Percentiles rank a stretch among this genome's conserved stretches.
phyloP scores from a whole-genome alignment of 148 eudicot species.

The Fagopyrum tataricum region DNA sequence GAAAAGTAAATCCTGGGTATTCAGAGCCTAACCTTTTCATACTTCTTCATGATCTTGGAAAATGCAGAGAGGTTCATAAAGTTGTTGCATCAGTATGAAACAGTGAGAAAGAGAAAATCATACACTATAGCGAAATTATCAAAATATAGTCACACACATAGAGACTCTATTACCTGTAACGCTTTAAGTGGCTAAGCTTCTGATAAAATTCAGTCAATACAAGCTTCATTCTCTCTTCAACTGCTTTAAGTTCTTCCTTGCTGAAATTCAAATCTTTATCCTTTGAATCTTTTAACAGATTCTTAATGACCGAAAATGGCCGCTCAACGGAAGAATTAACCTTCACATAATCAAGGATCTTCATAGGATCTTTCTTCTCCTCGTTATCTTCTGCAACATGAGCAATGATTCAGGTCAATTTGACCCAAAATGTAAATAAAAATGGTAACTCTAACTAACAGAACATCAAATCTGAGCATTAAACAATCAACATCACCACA shows the following conservation, averaged over 20 bases:
- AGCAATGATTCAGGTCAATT: not conserved
- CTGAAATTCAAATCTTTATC: constrained; percentile 48
- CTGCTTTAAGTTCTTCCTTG: constrained; percentile 55
- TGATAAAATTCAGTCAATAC: constrained; percentile 57
- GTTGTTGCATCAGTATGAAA: constrained; percentile 28
- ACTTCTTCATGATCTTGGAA: constrained; percentile 82
- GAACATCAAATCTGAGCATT: not conserved
- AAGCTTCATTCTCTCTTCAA: constrained; percentile 47
- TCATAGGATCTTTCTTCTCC: constrained; percentile 23
- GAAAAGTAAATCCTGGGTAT: not conserved
- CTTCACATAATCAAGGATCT: constrained; percentile 53
- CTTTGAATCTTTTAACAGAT: constrained; percentile 41
- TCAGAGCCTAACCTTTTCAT: constrained; percentile 58
- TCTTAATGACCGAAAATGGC: constrained; percentile 44
- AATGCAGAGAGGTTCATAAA: constrained; percentile 71
- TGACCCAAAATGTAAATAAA: not conserved
- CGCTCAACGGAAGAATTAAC: constrained; percentile 26
- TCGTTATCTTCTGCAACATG: constrained; percentile 3
- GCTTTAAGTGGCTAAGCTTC: constrained; percentile 55
- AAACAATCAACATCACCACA: not conserved
- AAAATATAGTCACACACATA: not conserved
- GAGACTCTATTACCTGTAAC: constrained; percentile 39
- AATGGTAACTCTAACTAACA: not conserved
- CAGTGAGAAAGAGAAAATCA: not conserved
- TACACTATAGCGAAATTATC: not conserved